A percentile compares a stretch with the other conserved stretches of the same genome.
phyloP scores from a whole-genome alignment of 495 filamentous ascomycete genomes.

The Talaromyces liani region DNA sequence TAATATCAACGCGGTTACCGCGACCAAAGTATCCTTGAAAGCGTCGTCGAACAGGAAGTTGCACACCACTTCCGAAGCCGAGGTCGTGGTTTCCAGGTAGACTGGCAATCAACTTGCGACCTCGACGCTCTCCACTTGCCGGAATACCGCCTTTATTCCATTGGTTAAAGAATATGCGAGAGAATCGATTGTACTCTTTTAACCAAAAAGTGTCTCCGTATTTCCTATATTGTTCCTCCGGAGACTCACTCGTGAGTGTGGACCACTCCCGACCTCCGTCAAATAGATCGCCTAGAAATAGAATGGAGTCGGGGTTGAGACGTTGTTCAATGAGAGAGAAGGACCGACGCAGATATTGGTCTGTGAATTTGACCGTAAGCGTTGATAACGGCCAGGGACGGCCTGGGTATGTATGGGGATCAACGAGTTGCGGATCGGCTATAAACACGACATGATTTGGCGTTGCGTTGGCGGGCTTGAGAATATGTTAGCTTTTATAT shows the following conservation, averaged over 20 bases:
- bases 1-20: conserved; percentile 76
- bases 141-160: conserved; percentile 41
- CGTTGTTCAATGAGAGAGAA: conserved; percentile 63
- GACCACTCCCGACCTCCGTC: conserved; percentile 97
- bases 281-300: conserved; percentile 93
- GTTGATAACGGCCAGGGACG: conserved; percentile 83
- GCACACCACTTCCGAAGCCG: conserved; percentile 83
- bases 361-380: conserved; percentile 73
- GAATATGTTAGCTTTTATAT: not conserved
- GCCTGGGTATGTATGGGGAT: conserved; percentile 92
- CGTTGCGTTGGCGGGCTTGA: conserved; percentile 61
- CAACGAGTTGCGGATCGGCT: conserved; percentile 95
- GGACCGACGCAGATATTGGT: conserved; percentile 77
- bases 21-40: conserved; percentile 88
- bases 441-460: conserved; percentile 85
- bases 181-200: conserved; percentile 72
- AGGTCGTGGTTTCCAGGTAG: conserved; percentile 95
- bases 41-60: conserved; percentile 66
- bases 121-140: conserved; percentile 29
- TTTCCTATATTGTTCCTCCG: conserved; percentile 62
- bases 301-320: conserved; percentile 70
- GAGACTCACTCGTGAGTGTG: conserved; percentile 55
- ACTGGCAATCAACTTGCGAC: conserved; percentile 65
- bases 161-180: conserved; percentile 64
- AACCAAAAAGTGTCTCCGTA: conserved; percentile 79